Percentiles rank a stretch among this genome's conserved stretches.
phyloP scores from a whole-genome alignment of 1,139 yeast genomes.

The Yamadazyma spencermartinsiae region DNA sequence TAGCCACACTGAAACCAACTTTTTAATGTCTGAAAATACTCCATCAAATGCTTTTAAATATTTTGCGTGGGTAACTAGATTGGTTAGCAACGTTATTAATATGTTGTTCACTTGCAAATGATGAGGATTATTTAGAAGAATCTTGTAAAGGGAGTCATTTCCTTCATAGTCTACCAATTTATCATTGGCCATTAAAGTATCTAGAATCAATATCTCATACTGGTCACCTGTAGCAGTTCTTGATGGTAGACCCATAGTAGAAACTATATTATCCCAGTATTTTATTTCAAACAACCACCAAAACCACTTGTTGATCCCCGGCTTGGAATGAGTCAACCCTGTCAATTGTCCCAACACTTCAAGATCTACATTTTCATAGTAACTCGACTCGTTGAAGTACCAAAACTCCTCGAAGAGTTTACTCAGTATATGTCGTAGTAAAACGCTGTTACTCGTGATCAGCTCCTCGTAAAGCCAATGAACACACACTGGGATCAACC shows the following conservation, averaged over 20 bases:
- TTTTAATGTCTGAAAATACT: background rate
- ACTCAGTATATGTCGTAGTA: conserved; percentile 11
- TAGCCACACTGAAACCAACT: conserved; percentile 25
- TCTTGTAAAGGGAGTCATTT: conserved; percentile 2
- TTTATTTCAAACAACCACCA: conserved; percentile 29
- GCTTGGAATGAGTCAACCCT: conserved; percentile 9
- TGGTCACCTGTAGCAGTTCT: conserved; percentile 8
- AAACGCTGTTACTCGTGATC: conserved; percentile 6
- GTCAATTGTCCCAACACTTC: conserved; percentile 20
- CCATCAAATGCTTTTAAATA: background rate
- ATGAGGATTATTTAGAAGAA: conserved; percentile 17
- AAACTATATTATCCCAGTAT: conserved; percentile 33
- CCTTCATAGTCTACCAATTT: conserved; percentile 6
- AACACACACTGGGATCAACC: conserved; percentile 34
- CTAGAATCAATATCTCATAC: conserved; percentile 13
- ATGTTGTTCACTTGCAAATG: conserved; percentile 27
- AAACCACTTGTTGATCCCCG: conserved; percentile 19
- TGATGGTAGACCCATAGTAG: conserved; percentile 15
- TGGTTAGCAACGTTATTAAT: conserved; percentile 21
- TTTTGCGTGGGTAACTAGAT: conserved; percentile 11
- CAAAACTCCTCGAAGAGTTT: conserved; percentile 30
- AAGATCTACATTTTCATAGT: conserved; percentile 20
- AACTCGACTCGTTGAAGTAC: conserved; percentile 19
- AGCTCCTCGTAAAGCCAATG: conserved; percentile 40
- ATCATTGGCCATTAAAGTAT: conserved; percentile 6